Evolutionary conservation across 805 yeast genomes (phyloP), one percentile per base, ranked within the genome.

Genomic region (Kuraishia molischiana): DNA sequence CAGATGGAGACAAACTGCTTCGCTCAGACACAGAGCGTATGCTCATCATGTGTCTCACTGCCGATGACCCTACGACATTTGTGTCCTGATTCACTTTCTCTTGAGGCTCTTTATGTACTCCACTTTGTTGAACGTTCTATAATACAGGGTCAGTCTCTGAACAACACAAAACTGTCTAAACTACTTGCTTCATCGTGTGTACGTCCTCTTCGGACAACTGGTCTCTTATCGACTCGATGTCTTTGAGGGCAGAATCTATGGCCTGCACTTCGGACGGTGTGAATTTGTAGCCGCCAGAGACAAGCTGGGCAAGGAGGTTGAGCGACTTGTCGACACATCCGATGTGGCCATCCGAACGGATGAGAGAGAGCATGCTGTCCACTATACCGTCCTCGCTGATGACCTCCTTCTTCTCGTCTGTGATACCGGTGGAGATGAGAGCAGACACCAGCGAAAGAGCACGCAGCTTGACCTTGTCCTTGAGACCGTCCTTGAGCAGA

Each of bases 361-460:
- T 48, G 39, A 59, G 43, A 3, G 45, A 34, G 8, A 62, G 42
- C 41, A 74, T 53, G 24, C 51, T 52, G n/a, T 41, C 44, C 4
- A 64, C 53, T 22, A 72, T 46, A 9, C 55, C 41, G 33, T 54
- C 57, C 13, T 58, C 44, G 24, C 57, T 60, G 20, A 82, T 54
- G 29, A 67, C 60, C 4, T 52, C 44, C 22, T 57, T 50, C 29
- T 65, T 63, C 10, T 66, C 67, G 9, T 58, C 53, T 29, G 64
- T 59, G 14, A 67, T 51, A 3, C 72, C 76, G 2, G 76, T 69
- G 8, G 83, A 70, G 26, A 81, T 52, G 13, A 79, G 56, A 1
- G 87, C 74, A n/a, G 78, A 67, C 3, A 79, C 45, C 36, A 79
- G 50, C 9, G 84, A 77, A 30, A 80, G 61, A 1, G 69, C 53